phyloP scores from a whole-genome alignment of 768 basidiomycete genomes.

The Hypsizygus marmoreus region DNA sequence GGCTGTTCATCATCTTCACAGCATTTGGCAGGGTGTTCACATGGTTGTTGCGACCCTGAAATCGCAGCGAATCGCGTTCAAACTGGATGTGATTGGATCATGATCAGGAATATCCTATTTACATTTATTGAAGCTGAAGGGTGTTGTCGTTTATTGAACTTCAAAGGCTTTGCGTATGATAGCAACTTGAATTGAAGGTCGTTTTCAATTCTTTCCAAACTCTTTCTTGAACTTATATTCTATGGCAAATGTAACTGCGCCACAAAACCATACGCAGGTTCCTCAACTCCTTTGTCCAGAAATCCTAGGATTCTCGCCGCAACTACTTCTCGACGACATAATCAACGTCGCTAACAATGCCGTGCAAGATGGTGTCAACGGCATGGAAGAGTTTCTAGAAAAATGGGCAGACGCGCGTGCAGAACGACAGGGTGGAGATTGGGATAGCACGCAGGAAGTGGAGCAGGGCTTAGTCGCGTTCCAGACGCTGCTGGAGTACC shows the following conservation, averaged over 20 bases:
- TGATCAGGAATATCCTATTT: too few species aligned
- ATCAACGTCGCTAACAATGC: slow-evolving; percentile 82
- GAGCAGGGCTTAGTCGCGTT: slow-evolving; percentile 84
- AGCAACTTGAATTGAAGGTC: too few species aligned
- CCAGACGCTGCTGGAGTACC: slow-evolving; percentile 85
- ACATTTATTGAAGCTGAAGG: too few species aligned
- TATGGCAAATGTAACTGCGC: too few species aligned
- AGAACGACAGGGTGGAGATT: slow-evolving; percentile 42
- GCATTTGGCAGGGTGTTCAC: neutral
- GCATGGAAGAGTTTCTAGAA: slow-evolving; percentile 75
- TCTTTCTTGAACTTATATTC: too few species aligned
- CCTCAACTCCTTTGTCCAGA: slow-evolving; percentile 64
- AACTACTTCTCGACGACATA: slow-evolving; percentile 83
- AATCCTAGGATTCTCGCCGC: slow-evolving; percentile 82
- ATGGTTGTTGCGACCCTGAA: neutral
- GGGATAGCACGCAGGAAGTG: slow-evolving; percentile 68
- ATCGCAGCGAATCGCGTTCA: neutral
- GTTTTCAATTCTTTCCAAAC: too few species aligned
- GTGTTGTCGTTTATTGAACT: too few species aligned
- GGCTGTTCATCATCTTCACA: neutral
- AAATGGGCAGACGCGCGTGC: slow-evolving; percentile 73
- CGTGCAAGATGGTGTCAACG: slow-evolving; percentile 76
- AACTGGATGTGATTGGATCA: too few species aligned
- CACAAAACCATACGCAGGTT: slow-evolving; percentile 16
- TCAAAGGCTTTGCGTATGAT: too few species aligned